phyloP scores from a whole-genome alignment of 1,284 basidiomycete species.

The Naganishia sp. region DNA sequence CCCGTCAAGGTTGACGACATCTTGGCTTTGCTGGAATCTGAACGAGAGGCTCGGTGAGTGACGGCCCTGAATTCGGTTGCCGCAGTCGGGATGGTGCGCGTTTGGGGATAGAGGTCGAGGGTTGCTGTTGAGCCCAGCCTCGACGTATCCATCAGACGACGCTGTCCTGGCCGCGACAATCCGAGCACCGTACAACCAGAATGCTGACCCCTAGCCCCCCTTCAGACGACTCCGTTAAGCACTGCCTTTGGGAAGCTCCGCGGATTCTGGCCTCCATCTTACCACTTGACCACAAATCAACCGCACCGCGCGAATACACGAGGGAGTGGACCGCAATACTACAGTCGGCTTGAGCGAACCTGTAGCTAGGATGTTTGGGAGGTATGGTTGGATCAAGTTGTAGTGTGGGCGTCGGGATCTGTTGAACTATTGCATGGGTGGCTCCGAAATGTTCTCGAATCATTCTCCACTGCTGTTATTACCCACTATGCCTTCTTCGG shows the following conservation, averaged over 20 bases:
- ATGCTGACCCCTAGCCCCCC: not conserved
- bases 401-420: conserved; percentile 12
- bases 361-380: not conserved
- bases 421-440: conserved; percentile 22
- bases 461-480: too few species aligned
- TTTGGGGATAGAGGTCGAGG: not conserved
- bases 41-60: conserved; percentile 93
- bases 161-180: not conserved
- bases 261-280: not conserved
- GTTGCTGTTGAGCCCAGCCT: too few species aligned
- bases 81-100: too few species aligned
- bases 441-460: too few species aligned
- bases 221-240: conserved; percentile 25
- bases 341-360: too few species aligned
- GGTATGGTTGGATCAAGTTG: conserved; percentile 2
- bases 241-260: conserved; percentile 8
- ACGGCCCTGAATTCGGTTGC: conserved; percentile 52
- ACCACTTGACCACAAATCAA: too few species aligned
- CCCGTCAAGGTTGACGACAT: conserved; percentile 97
- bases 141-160: not conserved
- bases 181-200: not conserved
- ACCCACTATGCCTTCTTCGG: too few species aligned
- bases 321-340: too few species aligned
- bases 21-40: conserved; percentile 94
- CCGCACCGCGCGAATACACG: too few species aligned